These are phyloP conservation scores for Vigna nakashimae DNA, from an alignment of 306 rosid genomes.

Conservation along the genomic window DNA sequence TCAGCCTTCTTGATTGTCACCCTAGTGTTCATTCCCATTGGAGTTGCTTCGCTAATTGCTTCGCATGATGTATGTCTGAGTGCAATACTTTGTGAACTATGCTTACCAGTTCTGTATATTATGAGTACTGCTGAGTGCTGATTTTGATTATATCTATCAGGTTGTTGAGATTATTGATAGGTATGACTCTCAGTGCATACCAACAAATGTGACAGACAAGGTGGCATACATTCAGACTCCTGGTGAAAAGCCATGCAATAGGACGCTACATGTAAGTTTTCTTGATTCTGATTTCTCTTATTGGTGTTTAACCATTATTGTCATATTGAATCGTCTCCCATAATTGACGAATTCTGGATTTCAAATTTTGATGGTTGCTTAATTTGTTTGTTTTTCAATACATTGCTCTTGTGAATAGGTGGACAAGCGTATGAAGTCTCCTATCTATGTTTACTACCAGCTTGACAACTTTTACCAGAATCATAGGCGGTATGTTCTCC, in stretches of 20 bases:
- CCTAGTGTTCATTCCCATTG: conserved; percentile 83
- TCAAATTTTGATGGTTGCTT: conserved; percentile 32
- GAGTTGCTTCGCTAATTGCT: conserved; percentile 83
- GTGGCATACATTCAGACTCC: conserved; percentile 67
- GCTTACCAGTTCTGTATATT: conserved; percentile 37
- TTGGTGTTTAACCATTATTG: conserved; percentile 13
- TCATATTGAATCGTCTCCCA: conserved; percentile 6
- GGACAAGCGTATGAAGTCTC: conserved; percentile 70
- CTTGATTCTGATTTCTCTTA: conserved; percentile 17
- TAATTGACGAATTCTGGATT: conserved; percentile 21
- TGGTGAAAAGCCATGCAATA: conserved; percentile 55
- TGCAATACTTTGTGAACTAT: conserved; percentile 18
- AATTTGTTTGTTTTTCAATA: conserved; percentile 14
- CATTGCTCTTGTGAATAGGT: conserved; percentile 57
- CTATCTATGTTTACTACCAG: conserved; percentile 86
- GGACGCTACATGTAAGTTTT: conserved; percentile 59
- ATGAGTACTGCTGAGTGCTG: conserved; percentile 40
- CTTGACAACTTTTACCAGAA: conserved; percentile 96
- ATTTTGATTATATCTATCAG: conserved; percentile 51
- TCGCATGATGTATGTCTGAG: conserved; percentile 74
- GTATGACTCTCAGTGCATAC: conserved; percentile 73
- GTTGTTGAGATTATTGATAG: conserved; percentile 87
- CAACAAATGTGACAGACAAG: conserved; percentile 41
- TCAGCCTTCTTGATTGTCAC: conserved; percentile 87
- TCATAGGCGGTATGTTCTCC: conserved; percentile 75